These are phyloP conservation scores for Coemansia erecta DNA, from an alignment of 192 early-diverging fungal species.

Conservation along the genomic window DNA sequence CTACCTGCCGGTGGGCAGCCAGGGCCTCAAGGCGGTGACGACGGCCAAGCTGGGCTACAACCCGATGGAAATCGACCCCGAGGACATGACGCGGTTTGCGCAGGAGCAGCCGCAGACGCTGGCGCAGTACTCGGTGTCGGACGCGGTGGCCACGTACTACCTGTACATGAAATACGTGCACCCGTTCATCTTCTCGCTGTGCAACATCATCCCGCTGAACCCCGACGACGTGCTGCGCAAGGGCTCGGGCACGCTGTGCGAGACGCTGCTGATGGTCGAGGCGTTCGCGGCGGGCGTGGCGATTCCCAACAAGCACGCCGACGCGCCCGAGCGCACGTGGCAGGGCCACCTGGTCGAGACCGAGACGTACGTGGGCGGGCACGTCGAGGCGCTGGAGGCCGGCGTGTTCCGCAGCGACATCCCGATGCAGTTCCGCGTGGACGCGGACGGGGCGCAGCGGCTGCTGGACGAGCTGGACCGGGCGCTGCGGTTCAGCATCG, in stretches of 20 bases:
- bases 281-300: constrained; percentile 85
- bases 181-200: constrained; percentile 98
- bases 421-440: constrained; percentile 78
- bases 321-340: constrained; percentile 73
- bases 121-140: constrained; percentile 98
- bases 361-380: constrained; percentile 98
- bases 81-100: constrained; percentile 97
- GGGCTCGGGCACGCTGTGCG: constrained; percentile 95
- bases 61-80: constrained; percentile 97
- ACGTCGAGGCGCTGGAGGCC: constrained; percentile 98
- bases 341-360: constrained; percentile 88
- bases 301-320: constrained; percentile 96
- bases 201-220: constrained; percentile 97
- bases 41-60: constrained; percentile 96
- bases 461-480: constrained; percentile 90
- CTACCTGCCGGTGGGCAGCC: constrained; percentile 95
- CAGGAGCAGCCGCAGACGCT: constrained; percentile 86
- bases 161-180: constrained; percentile 99
- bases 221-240: constrained; percentile 96
- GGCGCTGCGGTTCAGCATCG: constrained; percentile 85
- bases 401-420: constrained; percentile 96
- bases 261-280: constrained; percentile 94
- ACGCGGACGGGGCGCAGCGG: constrained; percentile 72
- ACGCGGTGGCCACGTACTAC: constrained; percentile 99
- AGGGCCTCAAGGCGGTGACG: constrained; percentile 95